These are phyloP conservation scores for Grigorovia yakushimaensis DNA, from an alignment of 805 yeast genomes.

Conservation along the genomic window DNA sequence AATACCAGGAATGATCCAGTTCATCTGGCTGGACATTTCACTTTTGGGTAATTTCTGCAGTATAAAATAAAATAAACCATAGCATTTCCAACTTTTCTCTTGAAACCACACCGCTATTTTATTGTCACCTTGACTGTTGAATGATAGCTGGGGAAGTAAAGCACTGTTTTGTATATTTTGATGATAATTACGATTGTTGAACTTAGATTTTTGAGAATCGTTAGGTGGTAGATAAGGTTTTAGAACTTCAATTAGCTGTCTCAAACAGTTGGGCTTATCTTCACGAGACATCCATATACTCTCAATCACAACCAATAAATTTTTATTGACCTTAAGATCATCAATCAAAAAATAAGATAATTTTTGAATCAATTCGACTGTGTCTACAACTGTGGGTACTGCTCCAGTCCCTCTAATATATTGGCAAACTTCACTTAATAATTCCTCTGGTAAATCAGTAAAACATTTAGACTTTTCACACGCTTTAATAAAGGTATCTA, in stretches of 20 bases:
- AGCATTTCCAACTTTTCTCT: conserved; percentile 18
- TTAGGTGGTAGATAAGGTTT: conserved; percentile 9
- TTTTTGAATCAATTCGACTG: not conserved
- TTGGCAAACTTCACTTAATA: not conserved
- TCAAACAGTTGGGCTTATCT: not conserved
- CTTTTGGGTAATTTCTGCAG: conserved; percentile 10
- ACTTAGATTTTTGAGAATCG: not conserved
- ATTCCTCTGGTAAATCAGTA: no score
- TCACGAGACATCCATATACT: not conserved
- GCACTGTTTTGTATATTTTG: conserved; percentile 6
- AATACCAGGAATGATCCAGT: conserved; percentile 29
- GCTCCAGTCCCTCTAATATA: not conserved
- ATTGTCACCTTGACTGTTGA: conserved; percentile 15
- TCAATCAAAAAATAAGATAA: not conserved
- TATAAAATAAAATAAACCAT: conserved; percentile 19
- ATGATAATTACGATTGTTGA: not conserved
- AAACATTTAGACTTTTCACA: no score
- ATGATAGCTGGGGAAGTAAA: conserved; percentile 11
- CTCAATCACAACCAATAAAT: not conserved
- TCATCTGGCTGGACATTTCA: conserved; percentile 20
- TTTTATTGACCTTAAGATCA: not conserved
- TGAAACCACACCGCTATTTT: conserved; percentile 13
- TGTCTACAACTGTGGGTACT: not conserved
- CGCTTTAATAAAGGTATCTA: no score
- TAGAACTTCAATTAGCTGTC: conserved; percentile 5